phyloP scores from a whole-genome alignment of 129 eudicot genomes.

The Pseudognaphalium luteoalbum region DNA sequence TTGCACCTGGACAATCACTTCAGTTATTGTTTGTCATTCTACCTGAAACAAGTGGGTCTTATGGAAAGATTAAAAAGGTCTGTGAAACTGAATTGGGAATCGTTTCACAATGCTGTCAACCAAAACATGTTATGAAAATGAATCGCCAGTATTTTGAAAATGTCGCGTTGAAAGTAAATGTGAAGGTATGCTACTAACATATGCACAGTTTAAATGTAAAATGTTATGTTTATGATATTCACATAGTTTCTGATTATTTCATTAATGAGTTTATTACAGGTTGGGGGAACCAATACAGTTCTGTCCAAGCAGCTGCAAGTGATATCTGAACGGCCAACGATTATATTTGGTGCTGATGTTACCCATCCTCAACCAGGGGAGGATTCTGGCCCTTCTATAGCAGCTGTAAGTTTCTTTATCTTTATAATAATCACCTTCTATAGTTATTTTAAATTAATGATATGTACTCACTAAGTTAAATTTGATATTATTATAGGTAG shows the following conservation, averaged over 20 bases:
- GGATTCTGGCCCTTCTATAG: conserved; percentile 75
- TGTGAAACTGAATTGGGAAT: conserved; percentile 86
- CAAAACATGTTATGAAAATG: conserved; percentile 38
- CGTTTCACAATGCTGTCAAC: conserved; percentile 81
- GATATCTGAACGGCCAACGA: conserved; percentile 52
- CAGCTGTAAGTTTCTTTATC: conserved; percentile 54
- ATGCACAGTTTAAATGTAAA: neutral
- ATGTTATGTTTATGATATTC: neutral
- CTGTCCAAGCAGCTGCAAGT: conserved; percentile 33
- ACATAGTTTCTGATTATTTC: neutral
- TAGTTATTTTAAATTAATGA: neutral
- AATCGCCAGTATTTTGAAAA: conserved; percentile 66
- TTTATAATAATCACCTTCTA: neutral
- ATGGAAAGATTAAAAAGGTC: conserved; percentile 62
- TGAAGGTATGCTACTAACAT: conserved; percentile 51
- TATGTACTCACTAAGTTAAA: neutral
- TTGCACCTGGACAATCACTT: conserved; percentile 29
- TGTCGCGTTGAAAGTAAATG: conserved; percentile 69
- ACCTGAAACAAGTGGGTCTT: conserved; percentile 60
- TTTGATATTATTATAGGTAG: conserved; percentile 47
- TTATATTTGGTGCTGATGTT: conserved; percentile 86
- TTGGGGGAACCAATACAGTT: conserved; percentile 64
- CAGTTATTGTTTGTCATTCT: conserved; percentile 59
- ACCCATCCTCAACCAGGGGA: conserved; percentile 86
- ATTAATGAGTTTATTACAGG: conserved; percentile 32